Conservation (phyloP, 208 protist genomes). For the Crithidia mellificae region DNA sequence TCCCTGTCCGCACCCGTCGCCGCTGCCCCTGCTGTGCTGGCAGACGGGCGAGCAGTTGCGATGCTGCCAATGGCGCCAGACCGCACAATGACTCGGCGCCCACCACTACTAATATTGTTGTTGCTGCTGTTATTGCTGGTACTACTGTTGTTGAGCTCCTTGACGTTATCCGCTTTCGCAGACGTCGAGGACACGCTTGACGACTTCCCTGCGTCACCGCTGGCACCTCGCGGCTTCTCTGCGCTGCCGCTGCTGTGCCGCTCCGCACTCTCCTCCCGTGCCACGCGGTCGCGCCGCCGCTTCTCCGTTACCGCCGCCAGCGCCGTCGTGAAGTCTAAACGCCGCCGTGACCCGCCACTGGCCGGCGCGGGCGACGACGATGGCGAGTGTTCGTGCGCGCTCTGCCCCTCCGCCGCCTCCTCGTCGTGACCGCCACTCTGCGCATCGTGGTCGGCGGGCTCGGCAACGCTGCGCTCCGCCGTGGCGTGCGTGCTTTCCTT, state of each 20-base stretch:
- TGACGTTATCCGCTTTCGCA: background rate
- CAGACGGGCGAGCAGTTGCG: slow-evolving; percentile 16
- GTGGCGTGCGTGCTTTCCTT: background rate
- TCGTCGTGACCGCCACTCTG: background rate
- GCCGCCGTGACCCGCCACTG: slow-evolving; percentile 14
- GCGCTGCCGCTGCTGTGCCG: background rate
- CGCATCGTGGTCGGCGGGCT: too few species aligned
- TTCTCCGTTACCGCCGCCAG: slow-evolving; percentile 46
- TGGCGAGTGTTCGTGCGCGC: background rate
- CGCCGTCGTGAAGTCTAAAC: slow-evolving; percentile 41
- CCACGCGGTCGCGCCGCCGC: slow-evolving; percentile 34
- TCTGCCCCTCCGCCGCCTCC: background rate
- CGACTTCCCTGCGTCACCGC: background rate
- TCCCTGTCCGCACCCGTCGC: background rate
- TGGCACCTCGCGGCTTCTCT: background rate
- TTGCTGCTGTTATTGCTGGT: background rate
- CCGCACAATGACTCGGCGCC: slow-evolving; percentile 22
- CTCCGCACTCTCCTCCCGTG: slow-evolving; percentile 8
- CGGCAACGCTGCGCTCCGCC: too few species aligned
- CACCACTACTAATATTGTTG: background rate
- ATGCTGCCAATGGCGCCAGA: slow-evolving; percentile 25
- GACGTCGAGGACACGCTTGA: background rate
- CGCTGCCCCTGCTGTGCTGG: too few species aligned
- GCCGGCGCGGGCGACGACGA: background rate
- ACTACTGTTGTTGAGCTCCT: slow-evolving; percentile 24